Evolutionary conservation across 2,329 filamentous ascomycete species (phyloP).

Genomic region (Lecanicillium sp.): DNA sequence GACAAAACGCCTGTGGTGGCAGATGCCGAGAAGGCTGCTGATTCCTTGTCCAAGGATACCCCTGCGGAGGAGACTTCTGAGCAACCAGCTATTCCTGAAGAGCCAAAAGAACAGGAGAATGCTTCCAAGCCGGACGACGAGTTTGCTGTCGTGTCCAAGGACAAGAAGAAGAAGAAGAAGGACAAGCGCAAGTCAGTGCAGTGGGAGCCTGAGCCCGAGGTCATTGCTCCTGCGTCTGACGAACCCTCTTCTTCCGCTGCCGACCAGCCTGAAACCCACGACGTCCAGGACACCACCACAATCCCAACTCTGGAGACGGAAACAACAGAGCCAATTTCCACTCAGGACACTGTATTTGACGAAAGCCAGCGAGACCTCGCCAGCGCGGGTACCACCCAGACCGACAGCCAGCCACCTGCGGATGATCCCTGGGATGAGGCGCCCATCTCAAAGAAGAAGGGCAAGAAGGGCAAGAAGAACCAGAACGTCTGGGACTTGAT

Average conservation of each 20-base stretch:
- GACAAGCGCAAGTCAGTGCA: constrained; percentile 19
- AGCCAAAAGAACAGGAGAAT: neutral
- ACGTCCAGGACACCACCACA: constrained; percentile 3
- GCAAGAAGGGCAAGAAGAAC: constrained; percentile 28
- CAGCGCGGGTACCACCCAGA: constrained; percentile 21
- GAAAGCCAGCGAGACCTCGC: constrained; percentile 21
- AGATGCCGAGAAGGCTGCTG: neutral
- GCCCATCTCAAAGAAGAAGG: constrained; percentile 27
- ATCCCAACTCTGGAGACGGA: constrained; percentile 18
- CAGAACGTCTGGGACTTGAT: constrained; percentile 14
- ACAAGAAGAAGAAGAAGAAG: constrained; percentile 17
- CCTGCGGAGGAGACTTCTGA: neutral
- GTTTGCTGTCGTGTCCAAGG: constrained; percentile 6
- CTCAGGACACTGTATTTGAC: constrained; percentile 23
- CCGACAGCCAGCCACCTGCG: constrained; percentile 19
- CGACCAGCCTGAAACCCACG: constrained; percentile 5
- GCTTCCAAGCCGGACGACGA: neutral
- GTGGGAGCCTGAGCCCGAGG: constrained; percentile 15
- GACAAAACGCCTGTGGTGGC: neutral
- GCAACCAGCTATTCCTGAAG: neutral
- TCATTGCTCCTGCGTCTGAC: neutral
- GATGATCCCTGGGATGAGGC: constrained; percentile 17
- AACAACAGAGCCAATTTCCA: constrained; percentile 28
- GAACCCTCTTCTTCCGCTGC: neutral
- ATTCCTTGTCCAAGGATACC: neutral